Evolutionary conservation across 257 asterid genomes (phyloP).

Genomic region (Solanum pennellii): DNA sequence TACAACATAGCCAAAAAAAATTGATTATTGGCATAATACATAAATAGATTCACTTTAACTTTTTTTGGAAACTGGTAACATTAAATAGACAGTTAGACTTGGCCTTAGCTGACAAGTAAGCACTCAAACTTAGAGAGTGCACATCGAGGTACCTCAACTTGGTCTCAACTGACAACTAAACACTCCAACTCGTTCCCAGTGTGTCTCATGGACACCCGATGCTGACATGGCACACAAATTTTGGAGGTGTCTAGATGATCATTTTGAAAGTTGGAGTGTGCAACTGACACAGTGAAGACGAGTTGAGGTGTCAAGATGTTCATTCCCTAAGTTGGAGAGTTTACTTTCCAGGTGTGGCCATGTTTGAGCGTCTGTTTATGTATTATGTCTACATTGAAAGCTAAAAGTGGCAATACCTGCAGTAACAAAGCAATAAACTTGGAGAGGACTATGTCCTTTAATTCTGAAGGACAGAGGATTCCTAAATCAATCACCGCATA

Average conservation of each 20-base stretch:
- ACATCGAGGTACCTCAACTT: background rate
- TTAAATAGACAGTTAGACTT: background rate
- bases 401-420: slow-evolving; percentile 50
- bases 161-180: background rate
- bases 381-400: background rate
- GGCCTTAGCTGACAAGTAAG: background rate
- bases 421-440: slow-evolving; percentile 50
- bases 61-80: no score
- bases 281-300: background rate
- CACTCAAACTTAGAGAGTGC: background rate
- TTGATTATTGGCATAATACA: background rate
- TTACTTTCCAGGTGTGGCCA: background rate
- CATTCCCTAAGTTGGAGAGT: background rate
- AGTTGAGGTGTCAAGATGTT: background rate
- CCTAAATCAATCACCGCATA: slow-evolving; percentile 57
- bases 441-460: slow-evolving; percentile 43
- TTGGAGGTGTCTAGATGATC: background rate
- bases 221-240: background rate
- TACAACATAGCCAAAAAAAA: background rate
- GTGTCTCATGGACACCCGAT: background rate
- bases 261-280: background rate
- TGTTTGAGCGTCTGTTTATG: background rate
- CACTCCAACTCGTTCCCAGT: background rate
- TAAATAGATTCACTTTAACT: background rate
- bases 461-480: slow-evolving; percentile 28